Percentiles rank a stretch among this genome's conserved stretches.
Evolutionary conservation across 2,329 filamentous ascomycete species (phyloP).

Genomic region (Magnaporthiopsis poae): DNA sequence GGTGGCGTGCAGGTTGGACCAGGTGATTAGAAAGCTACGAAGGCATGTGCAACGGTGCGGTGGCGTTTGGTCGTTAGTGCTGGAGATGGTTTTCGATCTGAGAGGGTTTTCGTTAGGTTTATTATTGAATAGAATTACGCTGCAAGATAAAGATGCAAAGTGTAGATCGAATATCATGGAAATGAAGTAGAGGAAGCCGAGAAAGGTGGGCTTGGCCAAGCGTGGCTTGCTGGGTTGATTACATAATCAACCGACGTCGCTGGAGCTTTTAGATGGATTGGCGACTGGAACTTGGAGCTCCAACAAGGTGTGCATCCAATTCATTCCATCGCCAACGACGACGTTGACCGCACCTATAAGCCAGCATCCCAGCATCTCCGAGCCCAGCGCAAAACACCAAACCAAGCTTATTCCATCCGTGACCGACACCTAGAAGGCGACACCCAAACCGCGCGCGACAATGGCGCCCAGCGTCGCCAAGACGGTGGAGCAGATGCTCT

Average conservation of each 20-base stretch:
- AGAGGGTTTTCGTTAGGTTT: too few relatives aligned
- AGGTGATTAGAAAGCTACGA: too few relatives aligned
- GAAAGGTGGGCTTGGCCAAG: too few relatives aligned
- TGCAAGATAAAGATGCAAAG: too few relatives aligned
- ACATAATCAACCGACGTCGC: not conserved
- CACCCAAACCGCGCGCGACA: not conserved
- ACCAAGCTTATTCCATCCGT: not conserved
- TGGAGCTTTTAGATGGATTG: not conserved
- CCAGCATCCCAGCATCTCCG: too few relatives aligned
- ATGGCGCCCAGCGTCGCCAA: constrained; percentile 5
- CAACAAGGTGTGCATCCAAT: not conserved
- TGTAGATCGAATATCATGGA: too few relatives aligned
- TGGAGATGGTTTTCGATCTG: not conserved
- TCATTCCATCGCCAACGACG: not conserved
- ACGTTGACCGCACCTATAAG: not conserved
- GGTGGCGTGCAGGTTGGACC: not conserved
- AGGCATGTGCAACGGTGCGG: not conserved
- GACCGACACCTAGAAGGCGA: not conserved
- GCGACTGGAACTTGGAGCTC: too few relatives aligned
- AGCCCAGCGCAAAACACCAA: not conserved
- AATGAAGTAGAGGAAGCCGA: too few relatives aligned
- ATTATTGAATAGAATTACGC: too few relatives aligned
- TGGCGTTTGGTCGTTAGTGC: not conserved
- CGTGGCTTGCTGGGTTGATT: not conserved
- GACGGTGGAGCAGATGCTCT: constrained; percentile 40